Evolutionary conservation across 257 asterid genomes (phyloP), one percentile per base, ranked within the genome.

Genomic region (Echium plantagineum): DNA sequence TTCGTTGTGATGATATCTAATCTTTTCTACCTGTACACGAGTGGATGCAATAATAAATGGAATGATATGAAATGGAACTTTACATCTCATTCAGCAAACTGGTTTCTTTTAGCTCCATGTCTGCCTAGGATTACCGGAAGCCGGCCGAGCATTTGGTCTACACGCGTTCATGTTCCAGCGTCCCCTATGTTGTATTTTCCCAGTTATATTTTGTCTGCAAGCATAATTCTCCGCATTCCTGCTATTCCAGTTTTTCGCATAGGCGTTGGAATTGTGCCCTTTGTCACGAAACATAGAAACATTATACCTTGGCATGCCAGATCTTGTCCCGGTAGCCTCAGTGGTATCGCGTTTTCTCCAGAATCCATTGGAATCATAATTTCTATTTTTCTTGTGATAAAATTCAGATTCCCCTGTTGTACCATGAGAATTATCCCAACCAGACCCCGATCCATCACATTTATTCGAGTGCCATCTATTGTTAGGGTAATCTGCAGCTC

Each of bases 101-200:
- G 55, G 54, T 54, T 61, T 65, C 66, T 70, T 69, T 67, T 24
- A 77, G 5, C 65, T 64, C 77, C 83, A 72, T 30, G 64, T 35
- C 46, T 35, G 46, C 46, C 46, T 9, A 4, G 46, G 13, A 35
- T 81, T 30, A 12, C 67, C 69, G 2, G 74, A 68, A 15, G 68
- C 65, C 32, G 65, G 71, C 63, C 60, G 75, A 55, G 55, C 53
- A 5, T 67, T 53, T 6, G 68, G 73, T 30, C 69, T 67, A 10
- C 67, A 67, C 0, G 75, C 61, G 60, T 59, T 69, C 15, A 59
- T 60, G 47, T 69, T 66, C 77, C 77, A 71, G 62, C 51, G 68
- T 62, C 77, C 57, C 9, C 70, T 32, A 48, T 30, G 22, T 5
- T 5, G 58, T 30, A 52, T 46, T 56, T 54, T 28, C 15, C 67